These are phyloP conservation scores for Macaranga tanarius DNA, from an alignment of 441 rosid genomes.

Conservation along the genomic window DNA sequence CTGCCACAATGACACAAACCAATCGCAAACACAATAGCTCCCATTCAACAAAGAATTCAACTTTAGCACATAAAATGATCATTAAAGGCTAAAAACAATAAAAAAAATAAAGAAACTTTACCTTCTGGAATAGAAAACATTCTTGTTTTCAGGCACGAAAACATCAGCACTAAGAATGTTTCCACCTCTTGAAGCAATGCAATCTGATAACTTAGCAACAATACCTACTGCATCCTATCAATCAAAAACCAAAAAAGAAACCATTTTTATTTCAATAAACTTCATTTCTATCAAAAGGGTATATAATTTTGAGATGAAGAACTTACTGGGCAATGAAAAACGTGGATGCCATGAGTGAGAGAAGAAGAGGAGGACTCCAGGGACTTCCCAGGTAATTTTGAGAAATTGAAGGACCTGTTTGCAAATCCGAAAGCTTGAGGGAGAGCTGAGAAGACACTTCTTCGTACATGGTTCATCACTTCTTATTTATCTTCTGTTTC, in stretches of 20 bases:
- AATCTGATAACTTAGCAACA: slow-evolving; percentile 83
- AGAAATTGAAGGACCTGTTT: slow-evolving; percentile 48
- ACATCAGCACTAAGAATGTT: slow-evolving; percentile 88
- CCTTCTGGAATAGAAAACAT: slow-evolving; percentile 92
- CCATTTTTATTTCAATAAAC: not conserved
- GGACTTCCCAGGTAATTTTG: slow-evolving; percentile 40
- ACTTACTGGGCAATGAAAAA: slow-evolving; percentile 86
- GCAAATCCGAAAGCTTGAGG: slow-evolving; percentile 46
- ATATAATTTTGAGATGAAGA: not conserved
- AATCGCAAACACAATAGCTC: not conserved
- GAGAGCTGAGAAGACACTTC: slow-evolving; percentile 36
- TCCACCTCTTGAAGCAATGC: slow-evolving; percentile 90
- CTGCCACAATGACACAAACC: slow-evolving; percentile 43
- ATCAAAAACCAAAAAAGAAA: not conserved
- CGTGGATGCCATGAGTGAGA: slow-evolving; percentile 77
- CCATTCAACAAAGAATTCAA: not conserved
- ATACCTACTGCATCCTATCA: slow-evolving; percentile 80
- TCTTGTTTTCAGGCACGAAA: slow-evolving; percentile 73
- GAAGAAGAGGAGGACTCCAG: slow-evolving; percentile 43
- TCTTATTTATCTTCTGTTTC: not conserved
- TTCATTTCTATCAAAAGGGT: slow-evolving; percentile 2
- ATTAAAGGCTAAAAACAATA: not conserved
- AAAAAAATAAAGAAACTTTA: slow-evolving; percentile 22
- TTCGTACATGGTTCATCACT: slow-evolving; percentile 35
- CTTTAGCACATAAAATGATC: not conserved